Evolutionary conservation across 2,329 filamentous ascomycete species (phyloP).

Genomic region (Chaetomium olivaceum): DNA sequence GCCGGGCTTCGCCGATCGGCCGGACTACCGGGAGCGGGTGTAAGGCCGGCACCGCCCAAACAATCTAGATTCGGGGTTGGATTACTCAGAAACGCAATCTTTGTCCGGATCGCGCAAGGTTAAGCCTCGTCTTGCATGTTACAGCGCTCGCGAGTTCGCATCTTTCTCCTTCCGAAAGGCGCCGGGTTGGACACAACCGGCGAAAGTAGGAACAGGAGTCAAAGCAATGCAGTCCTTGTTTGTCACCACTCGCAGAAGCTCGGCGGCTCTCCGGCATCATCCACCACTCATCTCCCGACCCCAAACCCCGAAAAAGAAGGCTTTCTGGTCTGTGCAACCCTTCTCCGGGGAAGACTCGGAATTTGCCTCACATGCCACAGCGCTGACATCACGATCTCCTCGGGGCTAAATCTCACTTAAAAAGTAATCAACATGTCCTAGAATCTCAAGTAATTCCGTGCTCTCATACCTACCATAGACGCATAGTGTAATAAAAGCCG

Average conservation of each 20-base stretch:
- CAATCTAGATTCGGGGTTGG: background rate
- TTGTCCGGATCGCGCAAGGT: background rate
- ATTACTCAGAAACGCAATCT: background rate
- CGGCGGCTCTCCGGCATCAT: conserved; percentile 21
- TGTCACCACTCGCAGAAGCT: background rate
- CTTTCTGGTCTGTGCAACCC: conserved; percentile 11
- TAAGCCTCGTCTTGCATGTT: background rate
- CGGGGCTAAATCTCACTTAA: background rate
- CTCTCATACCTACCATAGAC: background rate
- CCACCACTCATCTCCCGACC: background rate
- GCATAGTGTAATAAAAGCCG: background rate
- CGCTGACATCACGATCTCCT: conserved; percentile 27
- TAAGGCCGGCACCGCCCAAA: conserved; percentile 4
- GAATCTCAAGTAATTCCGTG: background rate
- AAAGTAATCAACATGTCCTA: background rate
- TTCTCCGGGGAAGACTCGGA: conserved; percentile 27
- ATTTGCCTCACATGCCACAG: background rate
- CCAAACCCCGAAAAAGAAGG: conserved; percentile 9
- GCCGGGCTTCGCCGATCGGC: conserved; percentile 22
- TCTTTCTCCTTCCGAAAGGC: conserved; percentile 4
- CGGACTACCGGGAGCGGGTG: conserved; percentile 5
- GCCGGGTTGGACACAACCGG: conserved; percentile 2
- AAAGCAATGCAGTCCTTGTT: background rate
- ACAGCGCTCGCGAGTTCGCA: background rate
- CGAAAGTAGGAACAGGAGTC: conserved; percentile 14